Evolutionary conservation across 495 filamentous ascomycete species (phyloP), one percentile per base, ranked within the genome.

Genomic region (Geoglossum glabrum): DNA sequence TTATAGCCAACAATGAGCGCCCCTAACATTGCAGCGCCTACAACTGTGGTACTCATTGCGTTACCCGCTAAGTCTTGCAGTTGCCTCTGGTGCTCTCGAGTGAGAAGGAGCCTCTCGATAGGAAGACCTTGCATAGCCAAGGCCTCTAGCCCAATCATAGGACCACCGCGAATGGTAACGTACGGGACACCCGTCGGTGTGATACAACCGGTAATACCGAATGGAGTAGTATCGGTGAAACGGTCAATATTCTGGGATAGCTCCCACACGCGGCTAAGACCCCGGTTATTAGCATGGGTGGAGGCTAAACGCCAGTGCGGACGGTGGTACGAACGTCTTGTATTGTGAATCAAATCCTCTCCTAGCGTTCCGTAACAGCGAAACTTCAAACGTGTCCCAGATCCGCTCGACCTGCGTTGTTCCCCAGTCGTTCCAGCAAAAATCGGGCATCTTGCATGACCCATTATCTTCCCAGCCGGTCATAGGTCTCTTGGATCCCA

Each of bases 61-160:
- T 94, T 94, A 0, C 87, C 87, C 2, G 84, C 85, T 6, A 94
- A 71, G 59, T 89, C 78, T 55, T 81, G 79, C 8, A 87, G 70
- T 28, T 92, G 73, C 10, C 70, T 69, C 40, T 85, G 74, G 0
- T 72, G 78, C 62, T 92, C 83, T 34, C 72, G 72, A 0, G 78
- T 81, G 5, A 90, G 68, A 0, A 81, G 67, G 15, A 92, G 66
- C 17, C 75, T 72, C 38, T 81, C 66, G 3, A 84, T 62, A 0
- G 85, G 83, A 38, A 94, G 65, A 0, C 86, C 87, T 68, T 93
- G 87, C 25, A 93, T 69, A 8, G 70, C 65, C 17, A 92, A 71
- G 5, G 76, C 70, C 68, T 93, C 86, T 15, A 74, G 70, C 0
- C 86, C 84, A 47, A 75, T 77, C 4, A 92, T 60, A 0, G 80